phyloP scores from a whole-genome alignment of 306 rosid genomes.

The Medicago truncatula region DNA sequence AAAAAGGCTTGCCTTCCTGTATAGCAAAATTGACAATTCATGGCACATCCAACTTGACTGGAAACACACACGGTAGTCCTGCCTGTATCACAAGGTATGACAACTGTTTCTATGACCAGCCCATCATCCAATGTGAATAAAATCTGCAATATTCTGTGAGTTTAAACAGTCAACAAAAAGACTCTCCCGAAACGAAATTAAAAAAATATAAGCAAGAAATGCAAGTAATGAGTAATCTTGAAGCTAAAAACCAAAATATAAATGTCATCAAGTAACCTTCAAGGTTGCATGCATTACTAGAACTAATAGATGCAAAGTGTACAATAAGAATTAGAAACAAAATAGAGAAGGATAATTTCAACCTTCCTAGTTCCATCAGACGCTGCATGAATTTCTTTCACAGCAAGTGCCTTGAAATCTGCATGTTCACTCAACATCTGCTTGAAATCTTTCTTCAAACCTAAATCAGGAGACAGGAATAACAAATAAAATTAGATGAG shows the following conservation, averaged over 20 bases:
- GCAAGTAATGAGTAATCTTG: no score
- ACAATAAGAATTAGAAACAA: slow-evolving; percentile 19
- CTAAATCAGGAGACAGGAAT: slow-evolving; percentile 45
- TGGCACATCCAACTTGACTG: slow-evolving; percentile 97
- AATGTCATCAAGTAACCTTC: slow-evolving; percentile 17
- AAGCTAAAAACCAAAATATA: slow-evolving; percentile 17
- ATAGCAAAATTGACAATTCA: slow-evolving; percentile 95
- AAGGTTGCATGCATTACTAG: neutral
- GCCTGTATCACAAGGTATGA: slow-evolving; percentile 82
- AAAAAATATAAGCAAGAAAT: slow-evolving; percentile 3
- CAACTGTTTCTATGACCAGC: slow-evolving; percentile 79
- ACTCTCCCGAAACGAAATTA: slow-evolving; percentile 48
- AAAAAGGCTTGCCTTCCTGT: slow-evolving; percentile 78
- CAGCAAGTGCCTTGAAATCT: slow-evolving; percentile 65
- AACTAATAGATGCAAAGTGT: slow-evolving; percentile 17
- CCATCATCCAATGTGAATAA: slow-evolving; percentile 84
- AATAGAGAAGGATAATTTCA: slow-evolving; percentile 48
- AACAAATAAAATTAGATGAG: neutral
- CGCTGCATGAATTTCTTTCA: slow-evolving; percentile 68
- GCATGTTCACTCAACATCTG: slow-evolving; percentile 81
- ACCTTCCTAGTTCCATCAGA: slow-evolving; percentile 94
- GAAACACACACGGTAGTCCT: slow-evolving; percentile 95
- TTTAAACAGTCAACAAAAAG: slow-evolving; percentile 67
- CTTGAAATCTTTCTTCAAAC: slow-evolving; percentile 89
- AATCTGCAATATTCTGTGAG: slow-evolving; percentile 93